A percentile compares a stretch with the other conserved stretches of the same genome.
Evolutionary conservation across 2,329 filamentous ascomycete genomes (phyloP).

Genomic region (Apiospora saccharicola): DNA sequence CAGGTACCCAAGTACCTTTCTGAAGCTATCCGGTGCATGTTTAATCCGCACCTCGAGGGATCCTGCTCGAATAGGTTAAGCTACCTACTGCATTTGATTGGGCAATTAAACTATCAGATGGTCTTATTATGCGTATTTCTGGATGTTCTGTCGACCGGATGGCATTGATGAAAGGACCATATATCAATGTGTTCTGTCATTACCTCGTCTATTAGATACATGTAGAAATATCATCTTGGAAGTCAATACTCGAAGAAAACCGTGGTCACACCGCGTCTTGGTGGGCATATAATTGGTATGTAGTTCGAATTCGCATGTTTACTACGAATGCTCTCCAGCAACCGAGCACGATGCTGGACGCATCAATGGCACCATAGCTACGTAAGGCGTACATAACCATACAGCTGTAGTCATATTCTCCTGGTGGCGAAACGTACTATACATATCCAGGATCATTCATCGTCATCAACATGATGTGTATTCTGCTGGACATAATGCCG

Average conservation of each 20-base stretch:
- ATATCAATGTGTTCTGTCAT: neutral
- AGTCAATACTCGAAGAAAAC: neutral
- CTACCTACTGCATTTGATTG: neutral
- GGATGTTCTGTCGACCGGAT: neutral
- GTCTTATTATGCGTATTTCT: neutral
- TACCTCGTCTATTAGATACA: neutral
- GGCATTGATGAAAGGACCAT: neutral
- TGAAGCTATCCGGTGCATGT: neutral
- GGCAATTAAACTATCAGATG: neutral
- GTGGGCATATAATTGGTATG: neutral
- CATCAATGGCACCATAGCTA: neutral
- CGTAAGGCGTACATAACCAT: neutral
- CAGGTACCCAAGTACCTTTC: conserved; percentile 18
- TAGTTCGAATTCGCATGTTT: neutral
- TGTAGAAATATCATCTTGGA: neutral
- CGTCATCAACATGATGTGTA: too few relatives aligned
- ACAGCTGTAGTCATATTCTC: too few relatives aligned
- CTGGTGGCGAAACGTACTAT: too few relatives aligned
- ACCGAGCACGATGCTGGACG: neutral
- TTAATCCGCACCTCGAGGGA: neutral
- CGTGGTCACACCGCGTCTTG: neutral
- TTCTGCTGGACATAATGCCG: too few relatives aligned
- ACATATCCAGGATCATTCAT: too few relatives aligned
- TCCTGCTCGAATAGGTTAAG: neutral
- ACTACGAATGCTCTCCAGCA: neutral